Evolutionary conservation across 345 rosid genomes (phyloP), one percentile per base, ranked within the genome.

Genomic region (Erucastrum elatum): DNA sequence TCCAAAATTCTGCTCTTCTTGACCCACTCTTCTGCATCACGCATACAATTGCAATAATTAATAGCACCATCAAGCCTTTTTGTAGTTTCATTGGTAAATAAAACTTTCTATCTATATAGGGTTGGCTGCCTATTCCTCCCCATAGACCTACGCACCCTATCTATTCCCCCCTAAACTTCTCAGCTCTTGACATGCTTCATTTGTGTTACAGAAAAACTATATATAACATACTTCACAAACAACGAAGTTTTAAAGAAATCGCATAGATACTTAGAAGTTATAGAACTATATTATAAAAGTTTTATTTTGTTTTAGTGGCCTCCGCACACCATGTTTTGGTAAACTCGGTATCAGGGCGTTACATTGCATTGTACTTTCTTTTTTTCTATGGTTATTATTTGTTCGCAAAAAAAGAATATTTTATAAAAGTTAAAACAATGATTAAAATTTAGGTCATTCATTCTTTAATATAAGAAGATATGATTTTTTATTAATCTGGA

Each of bases 1-100:
- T 75, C 65, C 78, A 74, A 34, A 5, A 33, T 64, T 2, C 60
- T 55, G 4, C 15, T 21, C 64, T 2, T 53, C 10, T 51, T 74
- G n/a, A 5, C 5, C 7, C 64, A 51, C 27, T 64, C 77, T 74
- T 65, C 77, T 74, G 55, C 53, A 25, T 53, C 71, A 10, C 15
- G 1, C 64, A 63, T 11, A 16, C 13, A 64, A 30, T 30, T 63
- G n/a, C n/a, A n/a, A 9, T 16, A 6, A 35, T 56, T 72, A 55
- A 39, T 8, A 39, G 46, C 12, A 8, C 12, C 27, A 55, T 7
- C 27, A 56, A 17, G 61, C 61, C 41, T 49, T 13, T 33, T 63
- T 17, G 12, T 39, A 39, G 10, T 21, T 21, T 17, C 51, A 10
- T 1, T 46, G 56, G 5, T n/a, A 39, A 6, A 11, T 11, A 10